Evolutionary conservation across 805 yeast genomes (phyloP), one percentile per base, ranked within the genome.

Genomic region (Suhomyces faveliae): DNA sequence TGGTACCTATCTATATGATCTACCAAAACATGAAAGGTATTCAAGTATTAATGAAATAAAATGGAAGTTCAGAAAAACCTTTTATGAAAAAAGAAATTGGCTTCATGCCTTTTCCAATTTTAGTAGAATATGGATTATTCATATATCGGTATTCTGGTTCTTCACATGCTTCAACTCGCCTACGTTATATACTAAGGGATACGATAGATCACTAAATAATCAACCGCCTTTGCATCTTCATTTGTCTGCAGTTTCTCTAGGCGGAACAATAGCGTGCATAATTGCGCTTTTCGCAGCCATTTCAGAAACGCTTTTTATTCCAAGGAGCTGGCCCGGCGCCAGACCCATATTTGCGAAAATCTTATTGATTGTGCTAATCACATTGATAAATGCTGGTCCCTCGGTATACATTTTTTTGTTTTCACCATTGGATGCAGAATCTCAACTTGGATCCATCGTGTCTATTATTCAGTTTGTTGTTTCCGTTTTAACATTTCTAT

Each of bases 61-160:
- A 12, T 78, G 83, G 83, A 51, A 63, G 8, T 74, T 77, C 48
- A 63, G 59, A 50, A 79, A 79, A 52, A 77, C 81, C 0, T 79
- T 72, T 51, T 63, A 58, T 21, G 83, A 79, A 49, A 68, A 63
- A 41, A 61, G 83, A 49, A 65, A 79, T 1, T 78, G 81, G 81
- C 60, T 74, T 56, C 83, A 78, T 58, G 51, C 74, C 3, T 62
- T 77, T 0, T 70, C 78, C 0, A 77, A 78, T 52, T 78, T 77
- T 51, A 76, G 73, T 54, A 61, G 83, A 51, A 72, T 79, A 12
- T 79, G 83, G 83, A 72, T 76, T 10, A 76, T 79, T 43, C 83
- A 79, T 54, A 52, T 75, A 5, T 62, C 76, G 2, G 64, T 73
- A 58, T 79, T 74, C 57, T 79, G 83, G 83, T 78, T 72, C 52